Conservation (phyloP, 257 asterid genomes). For the Vinca minor region DNA sequence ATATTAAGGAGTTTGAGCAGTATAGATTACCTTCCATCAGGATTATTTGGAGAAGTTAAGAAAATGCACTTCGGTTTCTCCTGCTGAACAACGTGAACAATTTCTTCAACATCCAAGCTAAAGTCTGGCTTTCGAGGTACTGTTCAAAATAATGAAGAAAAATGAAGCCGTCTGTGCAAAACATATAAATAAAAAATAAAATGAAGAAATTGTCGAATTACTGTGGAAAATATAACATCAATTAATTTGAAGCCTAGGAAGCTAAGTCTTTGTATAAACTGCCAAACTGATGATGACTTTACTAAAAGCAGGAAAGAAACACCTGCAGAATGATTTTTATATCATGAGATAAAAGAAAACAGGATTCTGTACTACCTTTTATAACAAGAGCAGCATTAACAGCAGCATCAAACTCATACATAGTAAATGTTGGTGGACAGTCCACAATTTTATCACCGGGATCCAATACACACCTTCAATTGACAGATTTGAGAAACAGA, state of each 20-base stretch:
- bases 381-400: constrained; percentile 85
- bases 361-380: constrained; percentile 46
- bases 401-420: constrained; percentile 98
- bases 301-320: not conserved
- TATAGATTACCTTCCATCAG: constrained; percentile 80
- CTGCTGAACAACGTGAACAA: constrained; percentile 56
- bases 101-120: constrained; percentile 71
- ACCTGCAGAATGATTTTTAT: not conserved
- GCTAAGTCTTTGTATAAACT: not conserved
- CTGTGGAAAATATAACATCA: not conserved
- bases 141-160: constrained; percentile 25
- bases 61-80: constrained; percentile 94
- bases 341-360: constrained; percentile 6
- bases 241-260: not conserved
- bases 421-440: constrained; percentile 95
- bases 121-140: constrained; percentile 81
- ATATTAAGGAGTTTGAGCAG: constrained; percentile 7
- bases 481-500: constrained; percentile 9
- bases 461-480: constrained; percentile 76
- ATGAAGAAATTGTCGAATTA: not conserved
- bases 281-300: not conserved
- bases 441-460: constrained; percentile 93
- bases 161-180: not conserved
- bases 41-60: constrained; percentile 93
- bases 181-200: not conserved